phyloP scores from a whole-genome alignment of 202 grass and related monocot genomes.

The Setaria viridis region DNA sequence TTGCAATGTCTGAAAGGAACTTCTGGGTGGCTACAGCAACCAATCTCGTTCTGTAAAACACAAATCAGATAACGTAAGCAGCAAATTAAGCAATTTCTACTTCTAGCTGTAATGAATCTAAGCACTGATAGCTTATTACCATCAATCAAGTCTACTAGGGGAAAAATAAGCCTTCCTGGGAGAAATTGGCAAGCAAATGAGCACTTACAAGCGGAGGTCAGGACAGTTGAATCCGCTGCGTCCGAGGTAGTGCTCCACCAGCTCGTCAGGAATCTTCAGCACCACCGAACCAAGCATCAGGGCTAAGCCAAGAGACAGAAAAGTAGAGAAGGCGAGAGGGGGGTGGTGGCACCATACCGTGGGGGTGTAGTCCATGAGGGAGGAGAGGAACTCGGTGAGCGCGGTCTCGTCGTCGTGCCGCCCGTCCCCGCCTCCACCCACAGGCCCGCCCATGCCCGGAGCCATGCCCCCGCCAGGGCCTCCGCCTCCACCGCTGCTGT shows the following conservation, averaged over 20 bases:
- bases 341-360: constrained; percentile 44
- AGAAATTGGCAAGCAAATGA: not conserved
- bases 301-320: not conserved
- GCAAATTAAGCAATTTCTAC: not conserved
- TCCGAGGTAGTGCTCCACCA: constrained; percentile 92
- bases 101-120: not conserved
- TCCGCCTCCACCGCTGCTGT: constrained; percentile 36
- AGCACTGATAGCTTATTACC: not conserved
- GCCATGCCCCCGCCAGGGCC: constrained; percentile 44
- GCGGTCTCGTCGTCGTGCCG: constrained; percentile 80
- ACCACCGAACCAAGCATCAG: constrained; percentile 27
- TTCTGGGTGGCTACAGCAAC: constrained; percentile 94
- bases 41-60: constrained; percentile 81
- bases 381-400: constrained; percentile 92
- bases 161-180: not conserved
- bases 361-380: constrained; percentile 98
- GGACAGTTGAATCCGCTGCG: constrained; percentile 98
- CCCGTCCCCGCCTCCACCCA: constrained; percentile 59
- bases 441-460: constrained; percentile 34
- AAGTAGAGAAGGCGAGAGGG: not conserved
- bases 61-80: constrained; percentile 1
- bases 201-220: constrained; percentile 81
- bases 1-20: constrained; percentile 91
- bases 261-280: constrained; percentile 88
- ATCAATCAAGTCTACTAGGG: not conserved